These are phyloP conservation scores for Neofusicoccum sp. DNA, from an alignment of 2,329 filamentous ascomycete genomes.

Conservation along the genomic window DNA sequence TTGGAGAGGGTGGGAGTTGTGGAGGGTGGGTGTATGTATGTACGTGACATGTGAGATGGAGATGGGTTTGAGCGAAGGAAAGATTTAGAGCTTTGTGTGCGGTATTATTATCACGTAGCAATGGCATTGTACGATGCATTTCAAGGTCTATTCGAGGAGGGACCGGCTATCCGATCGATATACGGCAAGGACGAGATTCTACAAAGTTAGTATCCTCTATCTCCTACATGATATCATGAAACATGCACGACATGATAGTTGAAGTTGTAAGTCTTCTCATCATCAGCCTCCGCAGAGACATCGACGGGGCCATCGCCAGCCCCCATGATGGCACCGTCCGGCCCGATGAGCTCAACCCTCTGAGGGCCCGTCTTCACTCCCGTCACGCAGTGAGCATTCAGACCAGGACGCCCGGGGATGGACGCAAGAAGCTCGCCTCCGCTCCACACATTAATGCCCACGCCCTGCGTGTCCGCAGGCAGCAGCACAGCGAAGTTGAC, in stretches of 20 bases:
- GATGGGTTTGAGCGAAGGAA: no score
- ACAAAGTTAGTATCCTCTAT: no score
- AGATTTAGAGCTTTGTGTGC: no score
- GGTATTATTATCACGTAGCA: no score
- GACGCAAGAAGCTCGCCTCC: conserved; percentile 3
- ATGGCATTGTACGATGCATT: no score
- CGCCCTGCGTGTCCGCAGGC: background rate
- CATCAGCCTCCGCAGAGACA: conserved; percentile 1
- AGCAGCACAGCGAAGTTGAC: conserved; percentile 14
- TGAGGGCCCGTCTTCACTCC: conserved; percentile 6
- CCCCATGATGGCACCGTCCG: background rate
- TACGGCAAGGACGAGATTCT: no score
- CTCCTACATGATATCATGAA: no score
- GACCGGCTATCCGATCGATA: no score
- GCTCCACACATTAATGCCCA: conserved; percentile 14
- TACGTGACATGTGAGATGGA: no score
- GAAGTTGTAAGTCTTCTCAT: conserved; percentile 5
- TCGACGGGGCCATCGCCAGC: background rate
- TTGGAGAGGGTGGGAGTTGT: background rate
- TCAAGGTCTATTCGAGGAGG: no score
- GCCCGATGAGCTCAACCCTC: conserved; percentile 8
- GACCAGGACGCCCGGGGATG: background rate
- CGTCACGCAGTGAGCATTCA: conserved; percentile 17
- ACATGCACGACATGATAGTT: conserved; percentile 16
- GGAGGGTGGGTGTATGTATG: no score